Evolutionary conservation across 192 early-diverging fungal genomes (phyloP), one percentile per base, ranked within the genome.

Genomic region (Jimgerdemannia lactiflua): DNA sequence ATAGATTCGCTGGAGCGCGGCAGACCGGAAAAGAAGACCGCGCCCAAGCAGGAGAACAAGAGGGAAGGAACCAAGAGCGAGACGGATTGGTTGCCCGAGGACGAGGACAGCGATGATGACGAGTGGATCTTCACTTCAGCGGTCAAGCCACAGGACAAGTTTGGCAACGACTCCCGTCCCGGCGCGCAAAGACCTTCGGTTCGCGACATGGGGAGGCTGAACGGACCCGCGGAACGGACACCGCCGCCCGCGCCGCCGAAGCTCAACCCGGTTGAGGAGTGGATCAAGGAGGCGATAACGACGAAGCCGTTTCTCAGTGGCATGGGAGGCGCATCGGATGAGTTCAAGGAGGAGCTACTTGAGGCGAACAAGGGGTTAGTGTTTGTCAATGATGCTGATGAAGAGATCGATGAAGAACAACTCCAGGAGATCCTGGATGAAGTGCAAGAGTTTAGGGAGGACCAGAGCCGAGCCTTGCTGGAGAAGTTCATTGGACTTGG

Each of bases 391-490:
- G 84, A 83, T 9, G 78, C 81, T 11, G 77, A 84, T 49, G 71
- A 77, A 11, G 85, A 86, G 19, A 79, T 87, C 59, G 88, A 88
- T 64, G 85, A 86, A 39, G 88, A 89, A 8, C 80, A 85, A 4
- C 29, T 86, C 1, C 39, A 82, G 18, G 85, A 84, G 6, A 71
- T 82, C 6, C 70, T 77, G 3, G 83, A 71, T 63, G 81, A 73
- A n/a, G 76, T 76, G 3, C 70, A 75, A 29, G 77, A 80, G 43
- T 77, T 74, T 29, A 74, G 77, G 7, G 67, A 65, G 17, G n/a
- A n/a, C n/a, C n/a, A n/a, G n/a, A n/a, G n/a, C n/a, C n/a, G n/a
- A n/a, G n/a, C n/a, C n/a, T n/a, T n/a, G n/a, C 70, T 39, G 44
- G 67, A 41, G 42, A 72, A 11, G 70, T 70, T 19, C 29, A 54